These are phyloP conservation scores for Pisolithus microcarpus DNA, from an alignment of 768 basidiomycete genomes.

Conservation along the genomic window DNA sequence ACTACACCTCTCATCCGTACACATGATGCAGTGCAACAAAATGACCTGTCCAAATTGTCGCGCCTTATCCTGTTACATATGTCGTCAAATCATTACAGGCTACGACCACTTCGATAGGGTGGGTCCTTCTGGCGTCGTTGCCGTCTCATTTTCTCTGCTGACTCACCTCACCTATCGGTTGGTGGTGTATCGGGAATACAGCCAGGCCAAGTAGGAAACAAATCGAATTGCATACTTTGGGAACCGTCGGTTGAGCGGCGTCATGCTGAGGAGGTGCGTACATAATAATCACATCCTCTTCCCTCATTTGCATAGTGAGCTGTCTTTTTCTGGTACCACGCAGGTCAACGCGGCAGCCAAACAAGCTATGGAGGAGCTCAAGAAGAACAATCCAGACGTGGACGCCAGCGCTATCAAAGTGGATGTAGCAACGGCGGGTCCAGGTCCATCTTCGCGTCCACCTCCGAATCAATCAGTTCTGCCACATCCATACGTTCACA, in stretches of 20 bases:
- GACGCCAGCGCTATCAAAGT: slow-evolving; percentile 54
- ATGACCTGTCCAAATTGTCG: slow-evolving; percentile 73
- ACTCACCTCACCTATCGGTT: too few species aligned
- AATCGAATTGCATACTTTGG: too few species aligned
- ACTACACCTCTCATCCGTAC: not conserved
- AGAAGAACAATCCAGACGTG: slow-evolving; percentile 54
- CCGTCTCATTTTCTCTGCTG: too few species aligned
- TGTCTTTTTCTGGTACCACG: not conserved
- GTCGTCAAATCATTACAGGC: too few species aligned
- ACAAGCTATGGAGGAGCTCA: slow-evolving; percentile 56
- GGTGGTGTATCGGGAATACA: too few species aligned
- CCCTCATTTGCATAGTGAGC: slow-evolving; percentile 42
- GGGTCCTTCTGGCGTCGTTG: slow-evolving; percentile 8
- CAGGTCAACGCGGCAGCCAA: slow-evolving; percentile 67
- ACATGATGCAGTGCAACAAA: slow-evolving; percentile 70
- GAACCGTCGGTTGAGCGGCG: too few species aligned
- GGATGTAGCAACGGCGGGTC: slow-evolving; percentile 41
- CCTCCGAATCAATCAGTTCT: too few species aligned
- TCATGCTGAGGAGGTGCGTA: too few species aligned
- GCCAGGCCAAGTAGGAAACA: too few species aligned
- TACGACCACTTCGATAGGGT: slow-evolving; percentile 72
- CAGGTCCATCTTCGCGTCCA: not conserved
- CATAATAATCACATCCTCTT: too few species aligned
- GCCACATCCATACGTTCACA: too few species aligned
- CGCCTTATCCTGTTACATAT: too few species aligned